Percentiles rank a stretch among this genome's conserved stretches.
Evolutionary conservation across 2,329 filamentous ascomycete genomes (phyloP).

Genomic region (Colletotrichum sp.): DNA sequence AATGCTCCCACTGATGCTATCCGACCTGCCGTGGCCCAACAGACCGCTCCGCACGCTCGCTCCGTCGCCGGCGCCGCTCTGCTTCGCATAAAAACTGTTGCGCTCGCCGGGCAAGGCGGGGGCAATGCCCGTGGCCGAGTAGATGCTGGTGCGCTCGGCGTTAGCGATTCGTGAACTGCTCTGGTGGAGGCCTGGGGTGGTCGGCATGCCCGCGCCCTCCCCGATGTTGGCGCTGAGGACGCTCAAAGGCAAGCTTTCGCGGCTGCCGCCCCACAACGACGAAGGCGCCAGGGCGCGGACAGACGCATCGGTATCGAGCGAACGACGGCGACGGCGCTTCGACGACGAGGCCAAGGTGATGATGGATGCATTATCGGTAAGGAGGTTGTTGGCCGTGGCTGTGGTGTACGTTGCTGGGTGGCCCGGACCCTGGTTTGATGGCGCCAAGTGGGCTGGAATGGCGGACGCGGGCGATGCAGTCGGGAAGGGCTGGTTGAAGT

Average conservation of each 20-base stretch:
- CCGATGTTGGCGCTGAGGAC: constrained; percentile 77
- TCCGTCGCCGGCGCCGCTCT: constrained; percentile 65
- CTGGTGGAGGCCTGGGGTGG: constrained; percentile 59
- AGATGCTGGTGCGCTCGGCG: constrained; percentile 78
- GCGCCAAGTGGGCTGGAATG: constrained; percentile 73
- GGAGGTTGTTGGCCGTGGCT: constrained; percentile 82
- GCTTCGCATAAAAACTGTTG: constrained; percentile 79
- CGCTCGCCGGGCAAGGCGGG: constrained; percentile 75
- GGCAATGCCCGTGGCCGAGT: constrained; percentile 74
- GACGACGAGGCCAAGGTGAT: constrained; percentile 84
- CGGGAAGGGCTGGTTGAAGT: constrained; percentile 71
- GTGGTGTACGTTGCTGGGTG: constrained; percentile 75
- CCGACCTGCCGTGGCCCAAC: constrained; percentile 77
- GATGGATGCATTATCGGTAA: constrained; percentile 87
- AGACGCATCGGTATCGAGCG: constrained; percentile 85
- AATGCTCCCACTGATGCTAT: constrained; percentile 82
- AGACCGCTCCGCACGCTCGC: constrained; percentile 81
- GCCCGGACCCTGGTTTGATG: constrained; percentile 43
- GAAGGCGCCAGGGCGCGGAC: constrained; percentile 84
- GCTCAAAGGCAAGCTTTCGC: constrained; percentile 80
- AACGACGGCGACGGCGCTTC: constrained; percentile 77
- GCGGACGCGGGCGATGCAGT: constrained; percentile 71
- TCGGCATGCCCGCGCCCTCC: constrained; percentile 41
- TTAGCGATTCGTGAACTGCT: constrained; percentile 36
- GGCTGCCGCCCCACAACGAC: constrained; percentile 81